A percentile compares a stretch with the other conserved stretches of the same genome.
Conservation (phyloP, 495 filamentous ascomycete species). For the Talaromyces wortmannii region DNA sequence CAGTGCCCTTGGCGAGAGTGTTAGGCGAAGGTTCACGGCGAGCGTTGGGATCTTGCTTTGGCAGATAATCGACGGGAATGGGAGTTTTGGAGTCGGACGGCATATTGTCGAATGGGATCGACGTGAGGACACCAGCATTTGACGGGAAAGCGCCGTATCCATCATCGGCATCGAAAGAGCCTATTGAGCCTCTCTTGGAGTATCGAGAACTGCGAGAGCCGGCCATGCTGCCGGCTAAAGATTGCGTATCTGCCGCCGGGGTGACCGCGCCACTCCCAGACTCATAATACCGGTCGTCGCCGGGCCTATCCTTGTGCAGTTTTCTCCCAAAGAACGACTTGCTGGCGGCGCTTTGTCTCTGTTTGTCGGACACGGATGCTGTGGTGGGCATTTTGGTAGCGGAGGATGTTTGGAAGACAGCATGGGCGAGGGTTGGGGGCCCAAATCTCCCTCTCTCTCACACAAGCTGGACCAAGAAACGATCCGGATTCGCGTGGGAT, state of each 20-base stretch:
- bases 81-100: constrained; percentile 60
- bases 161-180: constrained; percentile 55
- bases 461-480: too few species aligned
- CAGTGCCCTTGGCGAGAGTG: constrained; percentile 68
- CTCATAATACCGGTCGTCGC: constrained; percentile 50
- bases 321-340: constrained; percentile 85
- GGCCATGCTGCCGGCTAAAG: constrained; percentile 42
- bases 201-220: constrained; percentile 74
- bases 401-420: constrained; percentile 29
- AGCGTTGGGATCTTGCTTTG: constrained; percentile 58
- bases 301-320: constrained; percentile 64
- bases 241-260: constrained; percentile 35
- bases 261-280: constrained; percentile 40
- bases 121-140: constrained; percentile 80
- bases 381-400: constrained; percentile 42
- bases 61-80: constrained; percentile 68
- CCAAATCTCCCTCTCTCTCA: background rate
- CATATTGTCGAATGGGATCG: constrained; percentile 82
- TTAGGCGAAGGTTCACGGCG: constrained; percentile 72
- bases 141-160: constrained; percentile 56
- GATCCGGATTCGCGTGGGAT: background rate
- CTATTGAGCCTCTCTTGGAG: constrained; percentile 69
- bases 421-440: constrained; percentile 20
- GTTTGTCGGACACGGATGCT: constrained; percentile 65
- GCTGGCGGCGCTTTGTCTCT: constrained; percentile 73